phyloP scores from a whole-genome alignment of 2,329 filamentous ascomycete genomes.

The Pyrenochaeta sp. region DNA sequence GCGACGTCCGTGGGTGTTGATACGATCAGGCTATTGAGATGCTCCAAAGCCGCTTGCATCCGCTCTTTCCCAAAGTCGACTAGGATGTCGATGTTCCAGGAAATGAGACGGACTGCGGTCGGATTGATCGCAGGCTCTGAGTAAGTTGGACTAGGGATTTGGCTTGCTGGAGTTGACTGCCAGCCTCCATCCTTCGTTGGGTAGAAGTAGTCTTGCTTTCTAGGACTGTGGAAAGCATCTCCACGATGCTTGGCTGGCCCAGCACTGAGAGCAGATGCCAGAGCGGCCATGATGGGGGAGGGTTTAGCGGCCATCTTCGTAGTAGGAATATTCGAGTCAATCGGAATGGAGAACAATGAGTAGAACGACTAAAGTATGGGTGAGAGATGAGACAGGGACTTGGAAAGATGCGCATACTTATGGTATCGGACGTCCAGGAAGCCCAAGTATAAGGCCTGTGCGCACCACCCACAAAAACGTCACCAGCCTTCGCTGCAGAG shows the following conservation, averaged over 20 bases:
- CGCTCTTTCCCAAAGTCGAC: constrained; percentile 46
- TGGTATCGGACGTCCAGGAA: too few species aligned
- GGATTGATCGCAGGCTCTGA: constrained; percentile 5
- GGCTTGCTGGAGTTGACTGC: neutral
- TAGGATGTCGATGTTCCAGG: constrained; percentile 61
- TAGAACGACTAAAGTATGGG: too few species aligned
- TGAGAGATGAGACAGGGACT: too few species aligned
- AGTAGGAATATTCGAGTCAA: neutral
- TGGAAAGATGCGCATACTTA: too few species aligned
- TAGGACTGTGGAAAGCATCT: constrained; percentile 23
- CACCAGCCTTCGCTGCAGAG: too few species aligned
- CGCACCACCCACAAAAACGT: too few species aligned
- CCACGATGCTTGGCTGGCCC: constrained; percentile 19
- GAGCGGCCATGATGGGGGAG: constrained; percentile 20
- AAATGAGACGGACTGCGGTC: constrained; percentile 43
- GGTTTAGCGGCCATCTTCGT: constrained; percentile 5
- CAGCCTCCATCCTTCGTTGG: constrained; percentile 1
- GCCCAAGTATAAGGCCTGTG: too few species aligned
- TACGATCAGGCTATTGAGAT: constrained; percentile 45
- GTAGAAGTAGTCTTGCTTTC: constrained; percentile 14
- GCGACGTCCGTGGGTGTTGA: constrained; percentile 30
- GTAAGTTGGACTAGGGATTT: neutral
- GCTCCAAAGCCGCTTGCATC: constrained; percentile 51
- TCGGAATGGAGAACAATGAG: neutral
- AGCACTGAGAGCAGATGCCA: constrained; percentile 17